A percentile compares a stretch with the other conserved stretches of the same genome.
phyloP scores from a whole-genome alignment of 108 stramenopile species.

The Cyclotella atomus region DNA sequence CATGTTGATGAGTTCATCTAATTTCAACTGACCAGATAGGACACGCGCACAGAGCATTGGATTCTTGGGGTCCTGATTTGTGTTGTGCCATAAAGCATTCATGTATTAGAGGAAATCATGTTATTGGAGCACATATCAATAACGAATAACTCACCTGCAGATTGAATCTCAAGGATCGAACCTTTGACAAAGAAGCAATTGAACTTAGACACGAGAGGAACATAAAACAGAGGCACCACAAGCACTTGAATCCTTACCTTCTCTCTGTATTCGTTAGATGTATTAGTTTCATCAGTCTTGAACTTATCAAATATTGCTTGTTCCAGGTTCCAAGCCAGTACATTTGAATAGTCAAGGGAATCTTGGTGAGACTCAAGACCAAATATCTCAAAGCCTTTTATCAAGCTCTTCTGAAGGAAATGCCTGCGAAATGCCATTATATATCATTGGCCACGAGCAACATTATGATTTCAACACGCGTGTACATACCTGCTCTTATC shows the following conservation, averaged over 20 bases:
- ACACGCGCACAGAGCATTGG: constrained; percentile 65
- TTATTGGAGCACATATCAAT: not conserved
- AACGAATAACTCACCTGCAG: constrained; percentile 13
- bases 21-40: constrained; percentile 52
- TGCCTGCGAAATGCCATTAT: constrained; percentile 1
- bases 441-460: not conserved
- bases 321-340: constrained; percentile 75
- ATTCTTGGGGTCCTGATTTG: constrained; percentile 54
- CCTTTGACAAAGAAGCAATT: constrained; percentile 3
- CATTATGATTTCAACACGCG: not conserved
- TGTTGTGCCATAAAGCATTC: not conserved
- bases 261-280: constrained; percentile 53
- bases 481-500: constrained; percentile 40
- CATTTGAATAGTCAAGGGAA: constrained; percentile 43
- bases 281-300: constrained; percentile 11
- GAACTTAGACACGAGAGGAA: too few species aligned
- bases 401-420: constrained; percentile 50
- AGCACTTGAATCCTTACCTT: constrained; percentile 25
- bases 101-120: not conserved
- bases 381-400: constrained; percentile 50
- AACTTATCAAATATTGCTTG: constrained; percentile 53
- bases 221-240: too few species aligned
- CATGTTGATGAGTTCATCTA: constrained; percentile 60
- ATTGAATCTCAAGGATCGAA: constrained; percentile 52
- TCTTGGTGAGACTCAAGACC: constrained; percentile 35